Percentiles rank a stretch among this genome's conserved stretches.
These are phyloP conservation scores for Gentiana macrophylla DNA, from an alignment of 257 asterid species.

Conservation along the genomic window DNA sequence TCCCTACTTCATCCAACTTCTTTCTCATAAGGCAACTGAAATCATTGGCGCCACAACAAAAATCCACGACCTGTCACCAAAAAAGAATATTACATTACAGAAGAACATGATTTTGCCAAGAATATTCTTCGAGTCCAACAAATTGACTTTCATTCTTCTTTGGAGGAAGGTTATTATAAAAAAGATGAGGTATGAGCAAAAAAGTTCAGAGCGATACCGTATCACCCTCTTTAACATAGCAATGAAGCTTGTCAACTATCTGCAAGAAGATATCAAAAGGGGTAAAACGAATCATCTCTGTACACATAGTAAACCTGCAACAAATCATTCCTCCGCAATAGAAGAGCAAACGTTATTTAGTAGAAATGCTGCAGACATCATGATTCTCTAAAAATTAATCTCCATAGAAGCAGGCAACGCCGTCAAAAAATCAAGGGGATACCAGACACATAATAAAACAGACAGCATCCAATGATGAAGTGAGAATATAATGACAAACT, in stretches of 20 bases:
- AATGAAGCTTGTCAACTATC: conserved; percentile 72
- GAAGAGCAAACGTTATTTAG: too few species aligned
- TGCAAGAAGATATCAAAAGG: conserved; percentile 19
- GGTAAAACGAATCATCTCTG: conserved; percentile 6
- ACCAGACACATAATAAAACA: too few species aligned
- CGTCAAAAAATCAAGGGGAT: too few species aligned
- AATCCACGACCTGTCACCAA: conserved; percentile 67
- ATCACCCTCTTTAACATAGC: conserved; percentile 77
- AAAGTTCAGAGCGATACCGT: conserved; percentile 35
- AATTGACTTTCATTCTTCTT: not conserved
- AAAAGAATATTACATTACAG: not conserved
- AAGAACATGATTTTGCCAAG: not conserved
- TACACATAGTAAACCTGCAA: not conserved
- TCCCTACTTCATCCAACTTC: conserved; percentile 60
- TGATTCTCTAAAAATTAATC: too few species aligned
- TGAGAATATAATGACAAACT: too few species aligned
- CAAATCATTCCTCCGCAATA: not conserved
- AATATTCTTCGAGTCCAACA: not conserved
- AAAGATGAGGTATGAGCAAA: too few species aligned
- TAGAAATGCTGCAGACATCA: too few species aligned
- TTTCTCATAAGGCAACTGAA: conserved; percentile 76
- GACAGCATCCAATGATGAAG: too few species aligned
- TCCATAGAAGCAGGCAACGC: too few species aligned
- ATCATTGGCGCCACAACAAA: conserved; percentile 89
- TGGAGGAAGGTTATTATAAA: too few species aligned